Percentiles rank a stretch among this genome's conserved stretches.
Evolutionary conservation across 2,329 filamentous ascomycete genomes (phyloP).

Genomic region (Aspergillus sp.): DNA sequence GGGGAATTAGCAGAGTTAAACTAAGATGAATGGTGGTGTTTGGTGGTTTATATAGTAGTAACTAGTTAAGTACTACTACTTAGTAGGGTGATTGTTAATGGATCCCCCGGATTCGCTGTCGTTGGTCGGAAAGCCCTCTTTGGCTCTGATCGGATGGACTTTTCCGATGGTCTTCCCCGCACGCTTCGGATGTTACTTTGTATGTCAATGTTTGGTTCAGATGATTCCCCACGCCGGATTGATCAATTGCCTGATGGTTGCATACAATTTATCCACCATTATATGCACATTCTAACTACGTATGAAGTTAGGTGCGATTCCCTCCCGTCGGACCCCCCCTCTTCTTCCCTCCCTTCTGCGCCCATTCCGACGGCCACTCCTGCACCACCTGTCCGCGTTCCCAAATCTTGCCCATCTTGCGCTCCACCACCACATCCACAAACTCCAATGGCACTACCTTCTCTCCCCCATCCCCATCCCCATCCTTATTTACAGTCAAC

Average conservation of each 20-base stretch:
- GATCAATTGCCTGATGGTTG: neutral
- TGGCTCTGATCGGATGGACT: neutral
- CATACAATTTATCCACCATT: neutral
- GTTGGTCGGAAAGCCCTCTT: neutral
- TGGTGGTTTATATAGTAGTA: neutral
- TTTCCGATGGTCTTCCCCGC: neutral
- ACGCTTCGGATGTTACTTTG: neutral
- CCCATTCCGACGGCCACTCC: slow-evolving; percentile 50
- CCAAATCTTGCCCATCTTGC: slow-evolving; percentile 70
- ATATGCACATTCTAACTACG: neutral
- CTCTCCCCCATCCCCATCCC: slow-evolving; percentile 22
- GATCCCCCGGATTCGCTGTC: slow-evolving; percentile 1
- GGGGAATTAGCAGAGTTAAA: neutral
- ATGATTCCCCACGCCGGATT: neutral
- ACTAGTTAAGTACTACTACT: too few species aligned
- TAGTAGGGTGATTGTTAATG: neutral
- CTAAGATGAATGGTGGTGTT: too few species aligned
- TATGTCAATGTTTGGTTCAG: too few species aligned
- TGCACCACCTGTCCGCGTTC: slow-evolving; percentile 55
- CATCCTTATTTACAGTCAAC: slow-evolving; percentile 54
- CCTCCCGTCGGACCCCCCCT: slow-evolving; percentile 8
- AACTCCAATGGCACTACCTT: slow-evolving; percentile 67
- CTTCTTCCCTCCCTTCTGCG: slow-evolving; percentile 34
- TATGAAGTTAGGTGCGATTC: too few species aligned
- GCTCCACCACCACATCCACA: slow-evolving; percentile 73